phyloP scores from a whole-genome alignment of 2,329 filamentous ascomycete genomes.

The Botrytis deweyae region DNA sequence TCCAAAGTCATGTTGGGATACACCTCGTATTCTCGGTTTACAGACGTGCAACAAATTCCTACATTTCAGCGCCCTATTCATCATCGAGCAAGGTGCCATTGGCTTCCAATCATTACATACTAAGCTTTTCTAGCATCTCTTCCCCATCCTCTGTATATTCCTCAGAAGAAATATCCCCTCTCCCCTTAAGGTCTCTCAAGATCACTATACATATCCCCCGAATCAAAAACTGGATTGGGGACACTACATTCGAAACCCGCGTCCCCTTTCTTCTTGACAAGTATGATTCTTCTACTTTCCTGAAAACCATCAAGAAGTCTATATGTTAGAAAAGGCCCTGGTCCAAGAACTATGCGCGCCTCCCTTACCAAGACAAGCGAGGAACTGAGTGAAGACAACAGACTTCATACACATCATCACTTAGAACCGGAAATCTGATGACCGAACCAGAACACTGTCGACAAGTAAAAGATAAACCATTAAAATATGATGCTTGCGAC shows the following conservation, averaged over 20 bases:
- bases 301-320: too few species aligned
- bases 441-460: too few species aligned
- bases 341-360: background rate
- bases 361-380: background rate
- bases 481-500: background rate
- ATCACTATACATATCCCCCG: background rate
- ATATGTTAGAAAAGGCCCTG: background rate
- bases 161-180: too few species aligned
- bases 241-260: background rate
- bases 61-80: background rate
- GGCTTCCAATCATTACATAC: background rate
- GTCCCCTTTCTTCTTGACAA: too few species aligned
- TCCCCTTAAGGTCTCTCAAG: background rate
- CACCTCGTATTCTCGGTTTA: background rate
- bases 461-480: too few species aligned
- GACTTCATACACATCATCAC: background rate
- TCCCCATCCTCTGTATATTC: too few species aligned
- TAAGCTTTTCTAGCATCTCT: background rate
- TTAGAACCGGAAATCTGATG: rapidly evolving
- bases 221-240: rapidly evolving
- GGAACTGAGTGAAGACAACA: background rate
- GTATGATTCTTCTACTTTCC: too few species aligned
- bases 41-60: background rate
- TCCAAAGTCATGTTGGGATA: background rate
- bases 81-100: background rate